phyloP scores from a whole-genome alignment of 768 basidiomycete species.

The Rhodotorula kratochvilovae region DNA sequence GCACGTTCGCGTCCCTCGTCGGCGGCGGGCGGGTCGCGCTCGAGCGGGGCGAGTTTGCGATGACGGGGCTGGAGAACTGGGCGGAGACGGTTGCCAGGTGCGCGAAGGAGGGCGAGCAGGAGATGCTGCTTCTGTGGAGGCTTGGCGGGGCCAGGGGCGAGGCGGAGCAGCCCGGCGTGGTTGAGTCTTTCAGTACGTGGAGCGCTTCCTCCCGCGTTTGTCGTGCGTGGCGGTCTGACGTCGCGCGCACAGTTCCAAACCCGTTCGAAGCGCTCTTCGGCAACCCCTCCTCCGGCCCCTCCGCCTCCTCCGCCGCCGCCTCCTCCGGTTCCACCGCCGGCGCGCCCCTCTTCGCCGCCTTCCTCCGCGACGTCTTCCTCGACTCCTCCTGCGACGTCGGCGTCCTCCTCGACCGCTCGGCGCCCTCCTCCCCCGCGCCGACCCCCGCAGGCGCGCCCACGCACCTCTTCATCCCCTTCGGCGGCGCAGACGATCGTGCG shows the following conservation, averaged over 20 bases:
- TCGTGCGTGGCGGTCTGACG: conserved; percentile 25
- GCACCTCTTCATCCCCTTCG: conserved; percentile 82
- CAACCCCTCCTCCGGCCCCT: conserved; percentile 46
- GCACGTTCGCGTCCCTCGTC: conserved; percentile 58
- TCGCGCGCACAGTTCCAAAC: conserved; percentile 48
- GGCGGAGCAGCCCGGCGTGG: conserved; percentile 7
- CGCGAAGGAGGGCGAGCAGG: conserved; percentile 53
- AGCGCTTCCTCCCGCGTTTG: conserved; percentile 42
- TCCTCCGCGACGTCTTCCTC: conserved; percentile 75
- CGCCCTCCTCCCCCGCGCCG: neutral
- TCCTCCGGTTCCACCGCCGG: neutral
- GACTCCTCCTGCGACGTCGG: conserved; percentile 71
- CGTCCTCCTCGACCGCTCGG: conserved; percentile 69
- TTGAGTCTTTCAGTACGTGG: conserved; percentile 14
- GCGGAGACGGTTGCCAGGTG: conserved; percentile 55
- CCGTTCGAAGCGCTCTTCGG: conserved; percentile 75
- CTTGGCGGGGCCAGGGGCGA: conserved; percentile 46
- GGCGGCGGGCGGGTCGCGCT: neutral
- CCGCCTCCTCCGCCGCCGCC: conserved; percentile 49
- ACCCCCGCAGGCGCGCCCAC: conserved; percentile 47
- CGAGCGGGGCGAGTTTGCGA: conserved; percentile 60
- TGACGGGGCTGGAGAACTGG: conserved; percentile 73
- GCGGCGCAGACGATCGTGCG: conserved; percentile 86
- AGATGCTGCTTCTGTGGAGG: conserved; percentile 81
- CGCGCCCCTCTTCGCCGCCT: conserved; percentile 65